phyloP scores from a whole-genome alignment of 768 basidiomycete species.

The Pisolithus microcarpus region DNA sequence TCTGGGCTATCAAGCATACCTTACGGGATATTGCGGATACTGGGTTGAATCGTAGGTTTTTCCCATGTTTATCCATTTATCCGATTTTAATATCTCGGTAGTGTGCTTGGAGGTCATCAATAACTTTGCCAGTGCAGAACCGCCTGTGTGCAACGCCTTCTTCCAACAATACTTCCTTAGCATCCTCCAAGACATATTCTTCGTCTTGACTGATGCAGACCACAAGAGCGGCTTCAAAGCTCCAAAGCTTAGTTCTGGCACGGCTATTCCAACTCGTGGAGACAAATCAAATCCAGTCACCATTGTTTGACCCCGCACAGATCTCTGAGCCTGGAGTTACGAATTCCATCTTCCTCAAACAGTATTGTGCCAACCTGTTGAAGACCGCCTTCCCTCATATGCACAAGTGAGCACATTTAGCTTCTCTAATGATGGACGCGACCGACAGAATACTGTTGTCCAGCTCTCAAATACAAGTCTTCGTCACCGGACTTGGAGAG shows the following conservation, averaged over 20 bases:
- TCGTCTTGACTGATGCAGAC: constrained; percentile 93
- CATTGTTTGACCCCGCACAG: constrained; percentile 76
- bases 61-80: neutral
- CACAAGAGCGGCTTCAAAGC: constrained; percentile 99
- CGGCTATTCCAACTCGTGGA: constrained; percentile 92
- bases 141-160: constrained; percentile 79
- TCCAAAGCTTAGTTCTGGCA: constrained; percentile 87
- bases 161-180: constrained; percentile 95
- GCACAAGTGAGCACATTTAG: constrained; percentile 53
- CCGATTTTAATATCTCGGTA: constrained; percentile 23
- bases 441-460: constrained; percentile 5
- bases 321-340: constrained; percentile 62
- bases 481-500: constrained; percentile 60
- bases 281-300: constrained; percentile 67
- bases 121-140: constrained; percentile 83
- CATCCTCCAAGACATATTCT: constrained; percentile 93
- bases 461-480: constrained; percentile 68
- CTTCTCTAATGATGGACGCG: neutral
- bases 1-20: constrained; percentile 99
- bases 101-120: constrained; percentile 93
- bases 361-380: constrained; percentile 81
- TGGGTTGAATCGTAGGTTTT: constrained; percentile 58
- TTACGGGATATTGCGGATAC: constrained; percentile 98
- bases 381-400: constrained; percentile 90
- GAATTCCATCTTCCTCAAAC: constrained; percentile 74